Base-by-base conservation (phyloP, 2,329 filamentous ascomycete genomes). In the Apiospora sp. region DNA sequence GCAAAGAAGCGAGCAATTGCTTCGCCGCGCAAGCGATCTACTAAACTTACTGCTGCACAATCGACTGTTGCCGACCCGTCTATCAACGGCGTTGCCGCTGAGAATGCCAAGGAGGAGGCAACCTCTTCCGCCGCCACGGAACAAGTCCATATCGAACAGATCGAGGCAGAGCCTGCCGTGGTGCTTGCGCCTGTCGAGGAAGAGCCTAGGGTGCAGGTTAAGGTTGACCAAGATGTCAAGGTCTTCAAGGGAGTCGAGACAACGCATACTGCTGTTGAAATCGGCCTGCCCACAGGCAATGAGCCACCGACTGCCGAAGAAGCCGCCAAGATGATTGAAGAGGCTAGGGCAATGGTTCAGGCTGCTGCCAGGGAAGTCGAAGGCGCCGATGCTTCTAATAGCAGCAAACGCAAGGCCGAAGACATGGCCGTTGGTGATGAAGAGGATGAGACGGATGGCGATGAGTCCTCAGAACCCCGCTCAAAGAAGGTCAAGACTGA, bases 261-360 rank as follows among this genome's bases (percentile, higher is more conserved):
- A 0, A 93, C 91, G 72, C 90, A 90, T 76, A 95, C 92, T 8
- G 91, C 91, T 67, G 91, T 96, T 68, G 92, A 92, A 74, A 87
- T 96, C 14, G 93, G 96, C 75, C 87, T 96, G 79, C 93, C 95
- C 19, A 77, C 89, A 4, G 87, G 90, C 41, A 24, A 24, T 13
- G 90, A 94, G 74, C 87, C 95, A 12, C 92, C 93, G 0, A 89
- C 91, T 16, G 91, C 94, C 0, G 93, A 95, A 75, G 93, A 96
- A 78, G 92, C 95, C 1, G 89, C 93, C 72, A 89, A 92, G 71
- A 95, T 98, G 92, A 92, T 98, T 73, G 92, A 92, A 41, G 91
- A 94, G 78, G 96, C 96, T 44, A 94, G 92, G 84, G 90, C 92
- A 76, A 98, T 98, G 94, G 95, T 98, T 6, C 89, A 93, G 74